phyloP scores from a whole-genome alignment of 108 stramenopile species.

The Pelagomonas calceolata region DNA sequence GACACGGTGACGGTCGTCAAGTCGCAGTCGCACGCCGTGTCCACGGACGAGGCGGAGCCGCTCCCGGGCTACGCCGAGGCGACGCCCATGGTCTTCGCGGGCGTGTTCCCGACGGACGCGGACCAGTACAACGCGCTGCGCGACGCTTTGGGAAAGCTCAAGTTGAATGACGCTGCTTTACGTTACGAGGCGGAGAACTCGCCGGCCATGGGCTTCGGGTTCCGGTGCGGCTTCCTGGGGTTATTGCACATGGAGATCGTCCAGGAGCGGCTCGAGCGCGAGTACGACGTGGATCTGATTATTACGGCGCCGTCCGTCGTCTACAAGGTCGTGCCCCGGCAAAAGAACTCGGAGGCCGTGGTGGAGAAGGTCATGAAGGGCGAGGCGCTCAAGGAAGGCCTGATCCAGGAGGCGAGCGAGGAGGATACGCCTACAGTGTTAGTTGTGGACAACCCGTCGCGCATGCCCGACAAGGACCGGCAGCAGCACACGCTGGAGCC shows the following conservation, averaged over 20 bases:
- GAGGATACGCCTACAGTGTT: constrained; percentile 14
- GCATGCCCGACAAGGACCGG: constrained; percentile 78
- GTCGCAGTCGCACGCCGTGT: not conserved
- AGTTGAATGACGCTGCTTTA: constrained; percentile 84
- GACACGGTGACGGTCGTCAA: constrained; percentile 67
- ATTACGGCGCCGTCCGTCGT: constrained; percentile 95
- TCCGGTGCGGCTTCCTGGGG: constrained; percentile 93
- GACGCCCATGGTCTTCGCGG: constrained; percentile 90
- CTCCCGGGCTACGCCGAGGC: constrained; percentile 68
- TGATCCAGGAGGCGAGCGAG: not conserved
- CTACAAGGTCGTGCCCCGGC: constrained; percentile 65
- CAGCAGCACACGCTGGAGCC: constrained; percentile 71
- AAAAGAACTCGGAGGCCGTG: constrained; percentile 28
- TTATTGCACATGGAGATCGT: constrained; percentile 98
- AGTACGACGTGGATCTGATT: constrained; percentile 88
- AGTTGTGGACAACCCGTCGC: constrained; percentile 73
- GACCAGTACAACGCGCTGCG: constrained; percentile 79
- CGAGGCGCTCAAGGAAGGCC: not conserved
- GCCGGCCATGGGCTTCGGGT: constrained; percentile 64
- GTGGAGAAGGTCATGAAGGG: constrained; percentile 17
- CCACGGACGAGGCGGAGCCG: constrained; percentile 29
- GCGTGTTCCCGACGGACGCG: constrained; percentile 87
- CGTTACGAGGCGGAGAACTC: constrained; percentile 70
- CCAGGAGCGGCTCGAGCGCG: constrained; percentile 81
- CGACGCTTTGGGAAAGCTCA: constrained; percentile 75